Conservation (phyloP, 2,329 filamentous ascomycete species). For the Diaporthe ampelina region DNA sequence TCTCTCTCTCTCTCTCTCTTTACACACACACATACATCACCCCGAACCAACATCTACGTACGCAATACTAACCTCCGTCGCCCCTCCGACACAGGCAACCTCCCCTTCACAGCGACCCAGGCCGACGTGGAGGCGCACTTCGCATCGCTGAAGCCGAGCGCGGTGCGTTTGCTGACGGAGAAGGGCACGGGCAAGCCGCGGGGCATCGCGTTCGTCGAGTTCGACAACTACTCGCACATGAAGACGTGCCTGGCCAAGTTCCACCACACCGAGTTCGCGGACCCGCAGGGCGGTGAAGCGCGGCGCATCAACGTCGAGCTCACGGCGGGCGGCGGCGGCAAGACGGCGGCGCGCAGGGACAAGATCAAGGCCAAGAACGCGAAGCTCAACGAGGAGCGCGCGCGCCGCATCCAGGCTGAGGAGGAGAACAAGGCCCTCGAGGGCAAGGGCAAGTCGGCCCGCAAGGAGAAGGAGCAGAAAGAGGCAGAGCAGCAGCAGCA, state of each 20-base stretch:
- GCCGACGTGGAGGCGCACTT: conserved; percentile 82
- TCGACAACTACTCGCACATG: conserved; percentile 88
- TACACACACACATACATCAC: conserved; percentile 43
- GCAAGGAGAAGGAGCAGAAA: conserved; percentile 40
- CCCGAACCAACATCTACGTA: too few relatives aligned
- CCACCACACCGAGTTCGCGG: conserved; percentile 84
- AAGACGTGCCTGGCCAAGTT: conserved; percentile 92
- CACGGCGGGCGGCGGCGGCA: conserved; percentile 91
- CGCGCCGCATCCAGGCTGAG: conserved; percentile 60
- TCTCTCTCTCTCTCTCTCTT: conserved; percentile 20
- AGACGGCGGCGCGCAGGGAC: conserved; percentile 77
- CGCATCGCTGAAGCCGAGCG: conserved; percentile 77
- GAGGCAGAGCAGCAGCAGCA: conserved; percentile 44
- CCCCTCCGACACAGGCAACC: conserved; percentile 74
- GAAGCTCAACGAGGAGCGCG: conserved; percentile 79
- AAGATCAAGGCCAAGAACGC: conserved; percentile 90
- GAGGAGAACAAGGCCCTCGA: conserved; percentile 52
- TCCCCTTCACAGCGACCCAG: conserved; percentile 85
- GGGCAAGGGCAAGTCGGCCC: conserved; percentile 50
- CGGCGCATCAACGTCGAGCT: conserved; percentile 94
- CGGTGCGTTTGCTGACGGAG: conserved; percentile 78
- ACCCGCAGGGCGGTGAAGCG: conserved; percentile 60
- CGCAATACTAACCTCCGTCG: conserved; percentile 48
- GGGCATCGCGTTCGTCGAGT: conserved; percentile 89
- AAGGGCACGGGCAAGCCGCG: conserved; percentile 59